A percentile compares a stretch with the other conserved stretches of the same genome.
Conservation (phyloP, 805 yeast species). For the Grigorovia humatica region DNA sequence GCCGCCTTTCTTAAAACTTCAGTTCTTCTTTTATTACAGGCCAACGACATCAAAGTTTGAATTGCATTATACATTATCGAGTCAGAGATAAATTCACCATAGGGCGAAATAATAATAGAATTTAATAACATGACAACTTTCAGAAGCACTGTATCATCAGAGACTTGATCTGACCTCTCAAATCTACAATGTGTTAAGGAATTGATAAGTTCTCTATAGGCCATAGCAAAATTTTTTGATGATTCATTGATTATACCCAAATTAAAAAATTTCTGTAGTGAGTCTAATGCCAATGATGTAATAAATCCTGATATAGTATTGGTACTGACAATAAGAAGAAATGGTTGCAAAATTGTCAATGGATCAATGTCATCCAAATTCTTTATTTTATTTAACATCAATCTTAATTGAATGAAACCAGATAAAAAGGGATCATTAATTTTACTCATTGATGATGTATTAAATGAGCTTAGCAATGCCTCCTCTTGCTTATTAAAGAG, state of each 20-base stretch:
- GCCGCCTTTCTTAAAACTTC: constrained; percentile 86
- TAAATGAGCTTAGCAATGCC: constrained; percentile 29
- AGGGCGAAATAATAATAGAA: constrained; percentile 48
- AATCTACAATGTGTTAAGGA: constrained; percentile 89
- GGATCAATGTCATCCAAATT: constrained; percentile 52
- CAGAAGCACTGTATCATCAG: constrained; percentile 83
- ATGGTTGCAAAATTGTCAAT: constrained; percentile 73
- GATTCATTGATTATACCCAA: constrained; percentile 51
- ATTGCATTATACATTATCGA: constrained; percentile 79
- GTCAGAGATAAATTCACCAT: constrained; percentile 62
- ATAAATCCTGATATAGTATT: constrained; percentile 79
- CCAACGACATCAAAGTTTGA: constrained; percentile 83
- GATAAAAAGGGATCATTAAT: constrained; percentile 53
- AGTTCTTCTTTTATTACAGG: constrained; percentile 84
- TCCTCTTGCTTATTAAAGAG: constrained; percentile 40
- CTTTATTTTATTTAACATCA: constrained; percentile 50
- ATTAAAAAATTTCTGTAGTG: constrained; percentile 63
- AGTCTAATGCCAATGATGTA: constrained; percentile 68
- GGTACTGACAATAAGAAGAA: constrained; percentile 70
- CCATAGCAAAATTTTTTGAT: constrained; percentile 55
- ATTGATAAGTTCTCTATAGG: constrained; percentile 32
- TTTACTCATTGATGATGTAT: constrained; percentile 22
- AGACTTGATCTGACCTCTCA: constrained; percentile 86
- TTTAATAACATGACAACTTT: constrained; percentile 74
- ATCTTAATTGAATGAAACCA: constrained; percentile 68